Percentiles rank a stretch among this genome's conserved stretches.
phyloP scores from a whole-genome alignment of 768 basidiomycete species.

The Clitopilus hobsonii region DNA sequence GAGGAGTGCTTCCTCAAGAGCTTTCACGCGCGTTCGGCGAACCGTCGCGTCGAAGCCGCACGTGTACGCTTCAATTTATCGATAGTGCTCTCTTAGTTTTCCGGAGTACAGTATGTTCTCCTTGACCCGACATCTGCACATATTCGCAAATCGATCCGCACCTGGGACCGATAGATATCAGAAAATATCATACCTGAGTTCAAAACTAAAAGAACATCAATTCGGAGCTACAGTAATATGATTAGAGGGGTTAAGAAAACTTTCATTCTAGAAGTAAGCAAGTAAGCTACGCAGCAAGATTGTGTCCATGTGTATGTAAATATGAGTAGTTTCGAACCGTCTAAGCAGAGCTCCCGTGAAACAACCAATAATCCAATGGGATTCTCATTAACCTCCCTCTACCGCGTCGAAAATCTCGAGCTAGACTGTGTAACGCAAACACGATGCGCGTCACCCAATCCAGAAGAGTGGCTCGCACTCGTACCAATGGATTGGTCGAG shows the following conservation, averaged over 20 bases:
- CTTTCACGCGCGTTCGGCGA: neutral
- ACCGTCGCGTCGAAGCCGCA: neutral
- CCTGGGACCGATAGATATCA: neutral
- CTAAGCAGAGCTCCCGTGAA: neutral
- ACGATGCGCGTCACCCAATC: neutral
- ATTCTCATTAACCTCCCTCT: neutral
- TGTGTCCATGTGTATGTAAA: neutral
- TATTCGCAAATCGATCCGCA: neutral
- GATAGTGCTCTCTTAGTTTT: neutral
- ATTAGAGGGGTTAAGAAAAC: neutral
- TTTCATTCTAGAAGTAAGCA: neutral
- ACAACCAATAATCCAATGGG: neutral
- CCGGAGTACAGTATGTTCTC: neutral
- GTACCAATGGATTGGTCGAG: neutral
- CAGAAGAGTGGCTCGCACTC: neutral
- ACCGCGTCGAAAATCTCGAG: neutral
- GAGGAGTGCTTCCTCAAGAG: neutral
- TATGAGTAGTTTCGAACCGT: neutral
- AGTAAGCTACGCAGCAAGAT: neutral
- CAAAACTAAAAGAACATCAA: neutral
- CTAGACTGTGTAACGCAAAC: neutral
- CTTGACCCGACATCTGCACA: neutral
- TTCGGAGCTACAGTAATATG: neutral
- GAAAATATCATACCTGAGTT: no score
- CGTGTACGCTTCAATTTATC: neutral